Conservation (phyloP, 1,284 basidiomycete species). For the Agroathelia rolfsii region DNA sequence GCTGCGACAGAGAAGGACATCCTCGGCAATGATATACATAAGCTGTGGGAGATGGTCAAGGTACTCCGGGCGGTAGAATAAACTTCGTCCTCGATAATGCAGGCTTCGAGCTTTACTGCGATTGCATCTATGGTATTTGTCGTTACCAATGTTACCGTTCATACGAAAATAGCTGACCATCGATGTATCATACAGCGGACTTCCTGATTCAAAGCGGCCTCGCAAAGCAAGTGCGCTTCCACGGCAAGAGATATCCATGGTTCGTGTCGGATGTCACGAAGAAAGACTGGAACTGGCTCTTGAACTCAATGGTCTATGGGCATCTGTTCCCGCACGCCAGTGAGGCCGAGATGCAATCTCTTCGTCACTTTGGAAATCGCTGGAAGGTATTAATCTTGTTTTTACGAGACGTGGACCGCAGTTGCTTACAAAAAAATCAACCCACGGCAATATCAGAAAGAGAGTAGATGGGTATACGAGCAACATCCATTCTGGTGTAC, state of each 20-base stretch:
- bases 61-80: conserved; percentile 71
- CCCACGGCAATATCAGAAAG: conserved; percentile 78
- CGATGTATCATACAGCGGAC: conserved; percentile 60
- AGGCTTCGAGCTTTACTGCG: conserved; percentile 94
- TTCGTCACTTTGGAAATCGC: conserved; percentile 73
- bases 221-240: conserved; percentile 82
- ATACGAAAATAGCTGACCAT: conserved; percentile 5
- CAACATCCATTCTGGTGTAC: conserved; percentile 97
- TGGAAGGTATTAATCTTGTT: conserved; percentile 69
- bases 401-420: not conserved
- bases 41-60: conserved; percentile 78
- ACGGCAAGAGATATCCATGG: conserved; percentile 86
- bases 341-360: conserved; percentile 75
- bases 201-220: conserved; percentile 89
- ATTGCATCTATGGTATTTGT: conserved; percentile 92
- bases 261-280: conserved; percentile 96
- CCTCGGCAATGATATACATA: conserved; percentile 73
- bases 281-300: conserved; percentile 93
- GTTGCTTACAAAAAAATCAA: conserved; percentile 1
- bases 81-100: conserved; percentile 88
- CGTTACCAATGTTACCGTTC: conserved; percentile 15
- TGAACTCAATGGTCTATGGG: conserved; percentile 82
- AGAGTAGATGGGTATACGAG: conserved; percentile 93
- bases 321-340: conserved; percentile 77
- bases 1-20: conserved; percentile 97